Conservation (phyloP, 202 grass and related monocot genomes). For the Miscanthus sacchariflorus region DNA sequence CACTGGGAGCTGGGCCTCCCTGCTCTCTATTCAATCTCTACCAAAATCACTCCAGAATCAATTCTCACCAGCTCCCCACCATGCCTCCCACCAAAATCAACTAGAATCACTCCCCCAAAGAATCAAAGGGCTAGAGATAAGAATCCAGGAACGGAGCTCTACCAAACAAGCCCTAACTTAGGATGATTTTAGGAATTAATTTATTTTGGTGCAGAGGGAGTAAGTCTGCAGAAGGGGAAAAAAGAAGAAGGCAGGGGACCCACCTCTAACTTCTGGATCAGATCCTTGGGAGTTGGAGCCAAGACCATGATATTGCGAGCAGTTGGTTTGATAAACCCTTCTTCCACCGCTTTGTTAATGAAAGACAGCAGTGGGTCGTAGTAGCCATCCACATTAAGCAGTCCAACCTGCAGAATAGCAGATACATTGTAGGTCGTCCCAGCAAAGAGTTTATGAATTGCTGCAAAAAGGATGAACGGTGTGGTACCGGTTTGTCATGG, state of each 20-base stretch:
- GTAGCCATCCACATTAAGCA: slow-evolving; percentile 76
- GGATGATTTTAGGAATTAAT: not conserved
- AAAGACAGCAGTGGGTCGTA: slow-evolving; percentile 66
- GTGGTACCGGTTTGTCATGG: slow-evolving; percentile 66
- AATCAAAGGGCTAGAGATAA: too few relatives aligned
- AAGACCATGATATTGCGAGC: slow-evolving; percentile 17
- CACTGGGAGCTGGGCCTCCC: not conserved
- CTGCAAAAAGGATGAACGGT: not conserved
- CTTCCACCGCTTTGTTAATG: slow-evolving; percentile 74
- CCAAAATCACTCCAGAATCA: not conserved
- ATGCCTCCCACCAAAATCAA: not conserved
- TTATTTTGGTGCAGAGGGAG: not conserved
- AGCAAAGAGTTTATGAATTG: not conserved
- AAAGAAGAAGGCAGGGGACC: not conserved
- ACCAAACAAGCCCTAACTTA: not conserved
- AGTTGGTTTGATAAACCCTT: slow-evolving; percentile 68
- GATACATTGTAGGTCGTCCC: not conserved
- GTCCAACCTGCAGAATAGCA: slow-evolving; percentile 50
- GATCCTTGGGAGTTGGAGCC: slow-evolving; percentile 23
- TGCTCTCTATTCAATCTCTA: too few relatives aligned
- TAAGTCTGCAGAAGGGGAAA: not conserved
- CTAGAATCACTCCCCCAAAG: not conserved
- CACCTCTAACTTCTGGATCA: slow-evolving; percentile 29
- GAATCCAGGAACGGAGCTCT: not conserved
- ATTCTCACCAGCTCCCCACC: not conserved